phyloP scores from a whole-genome alignment of 2,329 filamentous ascomycete genomes.

The Saccharata proteae region DNA sequence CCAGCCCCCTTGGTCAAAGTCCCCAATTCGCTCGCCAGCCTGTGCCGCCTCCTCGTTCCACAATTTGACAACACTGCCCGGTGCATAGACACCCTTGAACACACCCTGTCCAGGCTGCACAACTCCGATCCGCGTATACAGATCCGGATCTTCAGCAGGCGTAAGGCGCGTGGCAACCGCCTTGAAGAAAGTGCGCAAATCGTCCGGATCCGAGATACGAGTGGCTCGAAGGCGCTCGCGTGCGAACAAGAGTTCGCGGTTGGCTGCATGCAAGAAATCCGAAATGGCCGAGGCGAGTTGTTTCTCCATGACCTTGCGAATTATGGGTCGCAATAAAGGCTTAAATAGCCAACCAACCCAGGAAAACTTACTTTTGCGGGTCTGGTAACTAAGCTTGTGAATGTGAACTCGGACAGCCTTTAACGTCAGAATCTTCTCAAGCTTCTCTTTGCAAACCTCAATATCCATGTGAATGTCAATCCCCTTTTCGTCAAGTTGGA shows the following conservation, averaged over 20 bases:
- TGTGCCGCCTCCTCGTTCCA: constrained; percentile 69
- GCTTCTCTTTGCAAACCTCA: constrained; percentile 62
- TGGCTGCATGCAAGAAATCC: constrained; percentile 57
- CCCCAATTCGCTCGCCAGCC: constrained; percentile 62
- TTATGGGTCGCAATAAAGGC: constrained; percentile 67
- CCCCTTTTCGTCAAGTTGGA: constrained; percentile 74
- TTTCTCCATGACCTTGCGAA: constrained; percentile 67
- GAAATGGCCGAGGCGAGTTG: constrained; percentile 63
- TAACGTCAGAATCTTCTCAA: constrained; percentile 73
- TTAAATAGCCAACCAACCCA: constrained; percentile 75
- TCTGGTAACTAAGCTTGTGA: constrained; percentile 72
- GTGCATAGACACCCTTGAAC: constrained; percentile 77
- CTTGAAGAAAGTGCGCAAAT: constrained; percentile 69
- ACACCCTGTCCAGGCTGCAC: constrained; percentile 48
- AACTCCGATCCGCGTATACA: constrained; percentile 63
- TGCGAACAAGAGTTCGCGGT: constrained; percentile 77
- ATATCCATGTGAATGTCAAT: constrained; percentile 78
- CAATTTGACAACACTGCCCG: constrained; percentile 78
- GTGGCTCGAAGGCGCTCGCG: constrained; percentile 78
- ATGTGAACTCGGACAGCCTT: constrained; percentile 66
- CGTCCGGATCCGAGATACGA: constrained; percentile 66
- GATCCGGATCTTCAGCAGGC: constrained; percentile 60
- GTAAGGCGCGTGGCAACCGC: constrained; percentile 67
- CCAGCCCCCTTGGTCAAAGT: constrained; percentile 63
- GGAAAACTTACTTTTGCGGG: constrained; percentile 63